Conservation (phyloP, 2,329 filamentous ascomycete species). For the Penicillium decumbens region DNA sequence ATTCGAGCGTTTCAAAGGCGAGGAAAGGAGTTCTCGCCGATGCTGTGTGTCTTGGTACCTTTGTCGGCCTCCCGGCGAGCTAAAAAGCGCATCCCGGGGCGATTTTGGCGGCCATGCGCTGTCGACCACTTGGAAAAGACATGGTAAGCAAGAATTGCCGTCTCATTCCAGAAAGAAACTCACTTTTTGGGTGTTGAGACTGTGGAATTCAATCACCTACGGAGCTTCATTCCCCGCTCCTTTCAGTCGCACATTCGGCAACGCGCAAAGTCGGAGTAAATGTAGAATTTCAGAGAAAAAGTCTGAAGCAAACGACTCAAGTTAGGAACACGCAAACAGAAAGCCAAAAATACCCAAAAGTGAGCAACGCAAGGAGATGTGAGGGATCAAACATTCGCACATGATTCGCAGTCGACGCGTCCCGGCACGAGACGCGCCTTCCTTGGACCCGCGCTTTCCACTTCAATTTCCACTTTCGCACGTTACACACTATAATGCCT, state of each 20-base stretch:
- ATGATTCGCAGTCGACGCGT: conserved; percentile 23
- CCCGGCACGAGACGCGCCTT: conserved; percentile 27
- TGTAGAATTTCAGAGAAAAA: background rate
- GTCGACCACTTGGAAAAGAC: conserved; percentile 36
- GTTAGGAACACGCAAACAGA: background rate
- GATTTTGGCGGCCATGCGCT: conserved; percentile 60
- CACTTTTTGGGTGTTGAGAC: conserved; percentile 10
- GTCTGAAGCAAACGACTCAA: background rate
- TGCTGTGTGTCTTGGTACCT: conserved; percentile 65
- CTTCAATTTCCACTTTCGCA: background rate
- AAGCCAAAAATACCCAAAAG: background rate
- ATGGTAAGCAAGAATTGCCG: conserved; percentile 7
- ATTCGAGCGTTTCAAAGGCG: conserved; percentile 55
- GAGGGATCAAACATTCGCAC: conserved; percentile 17
- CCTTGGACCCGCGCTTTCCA: conserved; percentile 8
- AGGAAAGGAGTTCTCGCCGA: conserved; percentile 64
- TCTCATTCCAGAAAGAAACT: background rate
- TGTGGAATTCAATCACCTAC: conserved; percentile 11
- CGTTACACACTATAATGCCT: conserved; percentile 25
- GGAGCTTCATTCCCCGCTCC: conserved; percentile 18
- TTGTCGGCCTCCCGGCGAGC: conserved; percentile 73
- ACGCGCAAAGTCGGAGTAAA: background rate
- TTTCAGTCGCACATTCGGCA: conserved; percentile 14
- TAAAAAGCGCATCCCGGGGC: conserved; percentile 58
- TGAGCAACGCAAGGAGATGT: conserved; percentile 15